Evolutionary conservation across 371 early-diverging fungal genomes (phyloP), one percentile per base, ranked within the genome.

Genomic region (Apophysomyces ossiformis): DNA sequence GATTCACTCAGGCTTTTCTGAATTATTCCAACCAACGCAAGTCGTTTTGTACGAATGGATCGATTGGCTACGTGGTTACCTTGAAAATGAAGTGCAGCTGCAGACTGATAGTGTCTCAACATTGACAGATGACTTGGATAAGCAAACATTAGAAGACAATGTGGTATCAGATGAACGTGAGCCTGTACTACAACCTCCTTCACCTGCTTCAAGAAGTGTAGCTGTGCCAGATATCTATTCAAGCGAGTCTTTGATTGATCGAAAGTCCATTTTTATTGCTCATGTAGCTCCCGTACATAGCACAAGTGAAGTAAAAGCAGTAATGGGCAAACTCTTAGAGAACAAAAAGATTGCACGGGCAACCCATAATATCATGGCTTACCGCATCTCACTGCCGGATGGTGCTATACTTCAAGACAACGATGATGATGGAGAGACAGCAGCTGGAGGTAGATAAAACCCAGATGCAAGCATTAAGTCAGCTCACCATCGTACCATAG

Each of bases 281-380:
- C 95, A 95, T 67, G 83, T 90, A 36, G 92, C 95, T 0, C 64
- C 75, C 1, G 91, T 97, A 0, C 73, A 65, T 1, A 83, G 72
- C 35, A 72, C 82, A 1, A 75, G 77, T 12, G 85, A 95, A 60
- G 91, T 91, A 2, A 76, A 85, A 4, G 66, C 65, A 0, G 92
- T 94, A 15, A 69, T 85, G 2, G 68, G 76, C 15, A 78, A 83
- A 7, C 76, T 97, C 54, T 69, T 92, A 65, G 76, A 85, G 54
- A 89, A 94, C 69, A 90, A 88, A 66, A 89, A 89, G 60, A 90
- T 94, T 61, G 89, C 94, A 1, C 84, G 87, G 57, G 95, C 96
- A 0, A 94, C 96, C 0, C 97, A 97, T 75, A 95, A 95, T 70
- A 95, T 96, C 16, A 70, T 88, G 69, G 97, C 97, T 0, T 97